Base-by-base conservation (phyloP, 1,284 basidiomycete genomes). In the Cryptococcus hybrid region DNA sequence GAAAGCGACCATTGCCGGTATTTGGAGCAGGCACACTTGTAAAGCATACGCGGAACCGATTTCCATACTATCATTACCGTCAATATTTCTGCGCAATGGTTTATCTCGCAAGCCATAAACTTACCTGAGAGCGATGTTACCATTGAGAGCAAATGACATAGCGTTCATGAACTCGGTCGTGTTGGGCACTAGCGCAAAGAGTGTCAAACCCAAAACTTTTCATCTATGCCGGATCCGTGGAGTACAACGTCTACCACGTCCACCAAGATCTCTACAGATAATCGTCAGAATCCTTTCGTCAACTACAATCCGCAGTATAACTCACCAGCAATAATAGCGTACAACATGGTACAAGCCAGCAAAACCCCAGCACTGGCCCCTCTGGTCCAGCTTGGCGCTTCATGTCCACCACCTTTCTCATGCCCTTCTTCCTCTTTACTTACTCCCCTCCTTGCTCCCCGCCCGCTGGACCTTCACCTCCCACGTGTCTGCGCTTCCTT, bases 81-180 rank as follows among this genome's bases (percentile, higher is more conserved):
- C 30, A 47, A n/a, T 37, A 12, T 54, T 39, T 12, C 49, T 54
- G 36, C 57, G 40, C 40, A 12, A 5, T 34, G 37, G 34, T 15
- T 24, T 5, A 12, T 50, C n/a, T 6, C 48, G 36, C 48, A 35
- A 35, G 30, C 30, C 9, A 40, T 36, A 34, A 12, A 70, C 84
- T 50, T 65, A 92, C 92, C 90, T 93, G 24, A 99, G 80, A 1
- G 96, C 92, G 65, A 99, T 99, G 76, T 99, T 99, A 12, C 90
- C 95, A 70, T 96, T 90, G 67, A 99, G 80, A 13, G 96, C 95
- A 71, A 99, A 99, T n/a, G 92, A 95, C 71, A 99, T 96, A 55
- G 96, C 96, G 74, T 99, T 99, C 95, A 99, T 98, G 76, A 99
- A 99, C 79, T 99, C 96, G 18, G 96, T 99, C 13, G 94, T 97